Evolutionary conservation across 2,329 filamentous ascomycete species (phyloP).

Genomic region (Alternaria tenuissima): DNA sequence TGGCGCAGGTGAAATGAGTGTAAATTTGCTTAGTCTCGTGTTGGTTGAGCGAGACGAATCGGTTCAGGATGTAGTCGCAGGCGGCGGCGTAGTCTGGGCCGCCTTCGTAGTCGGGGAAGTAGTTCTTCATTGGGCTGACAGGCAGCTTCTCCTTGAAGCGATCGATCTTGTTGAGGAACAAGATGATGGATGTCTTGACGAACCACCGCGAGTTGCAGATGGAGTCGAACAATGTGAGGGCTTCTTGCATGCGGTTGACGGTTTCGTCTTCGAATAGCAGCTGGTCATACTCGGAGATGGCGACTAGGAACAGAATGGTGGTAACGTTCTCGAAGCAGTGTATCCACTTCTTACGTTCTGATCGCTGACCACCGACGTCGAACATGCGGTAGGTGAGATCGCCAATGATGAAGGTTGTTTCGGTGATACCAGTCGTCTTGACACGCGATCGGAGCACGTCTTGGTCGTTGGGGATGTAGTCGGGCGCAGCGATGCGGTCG

Average conservation of each 20-base stretch:
- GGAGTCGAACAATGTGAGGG: constrained; percentile 74
- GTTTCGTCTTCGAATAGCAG: constrained; percentile 96
- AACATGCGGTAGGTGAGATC: constrained; percentile 97
- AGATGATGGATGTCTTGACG: constrained; percentile 75
- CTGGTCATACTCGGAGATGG: constrained; percentile 97
- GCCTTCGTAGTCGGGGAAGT: constrained; percentile 80
- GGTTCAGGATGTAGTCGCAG: constrained; percentile 98
- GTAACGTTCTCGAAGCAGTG: constrained; percentile 99
- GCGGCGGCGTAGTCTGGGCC: constrained; percentile 94
- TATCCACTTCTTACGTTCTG: constrained; percentile 99
- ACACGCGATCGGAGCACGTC: constrained; percentile 95
- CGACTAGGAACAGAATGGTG: constrained; percentile 94
- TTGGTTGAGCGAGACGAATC: constrained; percentile 97
- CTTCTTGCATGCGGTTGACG: constrained; percentile 77
- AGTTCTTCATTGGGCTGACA: constrained; percentile 77
- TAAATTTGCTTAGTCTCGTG: constrained; percentile 99
- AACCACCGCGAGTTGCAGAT: constrained; percentile 79
- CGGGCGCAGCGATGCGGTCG: constrained; percentile 85
- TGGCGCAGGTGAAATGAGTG: constrained; percentile 98
- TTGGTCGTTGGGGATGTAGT: constrained; percentile 95
- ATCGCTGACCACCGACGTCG: constrained; percentile 93
- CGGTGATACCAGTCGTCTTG: constrained; percentile 96
- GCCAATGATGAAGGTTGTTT: constrained; percentile 94
- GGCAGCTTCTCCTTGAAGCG: constrained; percentile 78
- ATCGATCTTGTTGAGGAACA: constrained; percentile 80